phyloP scores from a whole-genome alignment of 768 basidiomycete genomes.

The Leccinum arenicola region DNA sequence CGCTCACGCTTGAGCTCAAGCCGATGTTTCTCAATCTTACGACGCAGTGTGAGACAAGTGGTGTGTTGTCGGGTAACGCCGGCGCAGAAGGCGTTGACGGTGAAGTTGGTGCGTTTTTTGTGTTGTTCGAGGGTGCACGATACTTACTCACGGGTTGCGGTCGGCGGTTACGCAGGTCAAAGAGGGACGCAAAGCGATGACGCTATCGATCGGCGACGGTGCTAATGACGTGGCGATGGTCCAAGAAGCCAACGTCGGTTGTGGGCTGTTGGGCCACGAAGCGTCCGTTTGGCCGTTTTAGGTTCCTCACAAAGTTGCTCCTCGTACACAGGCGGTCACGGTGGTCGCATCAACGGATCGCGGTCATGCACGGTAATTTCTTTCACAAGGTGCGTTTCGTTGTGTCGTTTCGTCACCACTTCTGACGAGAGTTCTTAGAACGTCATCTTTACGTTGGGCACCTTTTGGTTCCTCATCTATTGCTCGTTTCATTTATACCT shows the following conservation, averaged over 20 bases:
- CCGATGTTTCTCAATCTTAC: constrained; percentile 86
- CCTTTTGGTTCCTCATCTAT: constrained; percentile 93
- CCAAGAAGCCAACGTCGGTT: constrained; percentile 97
- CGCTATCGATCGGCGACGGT: constrained; percentile 93
- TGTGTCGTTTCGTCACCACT: not conserved
- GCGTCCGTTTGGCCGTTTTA: constrained; percentile 98
- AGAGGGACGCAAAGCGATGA: constrained; percentile 94
- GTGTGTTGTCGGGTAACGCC: constrained; percentile 98
- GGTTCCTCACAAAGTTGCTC: constrained; percentile 86
- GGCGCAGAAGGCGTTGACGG: constrained; percentile 96
- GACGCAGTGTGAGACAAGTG: constrained; percentile 93
- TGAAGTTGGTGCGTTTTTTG: constrained; percentile 66
- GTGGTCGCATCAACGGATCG: constrained; percentile 95
- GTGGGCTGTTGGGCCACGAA: constrained; percentile 90
- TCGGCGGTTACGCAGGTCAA: constrained; percentile 79
- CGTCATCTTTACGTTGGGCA: constrained; percentile 88
- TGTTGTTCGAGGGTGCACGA: not conserved
- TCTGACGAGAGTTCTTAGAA: constrained; percentile 44
- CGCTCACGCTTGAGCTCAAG: constrained; percentile 75
- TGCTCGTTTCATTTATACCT: constrained; percentile 51
- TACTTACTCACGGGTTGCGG: not conserved
- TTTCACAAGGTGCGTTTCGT: constrained; percentile 82
- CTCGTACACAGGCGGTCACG: constrained; percentile 95
- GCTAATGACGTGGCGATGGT: constrained; percentile 99
- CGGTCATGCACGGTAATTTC: constrained; percentile 97